Conservation (phyloP, 108 stramenopile genomes). For the Craspedostauros australis region DNA sequence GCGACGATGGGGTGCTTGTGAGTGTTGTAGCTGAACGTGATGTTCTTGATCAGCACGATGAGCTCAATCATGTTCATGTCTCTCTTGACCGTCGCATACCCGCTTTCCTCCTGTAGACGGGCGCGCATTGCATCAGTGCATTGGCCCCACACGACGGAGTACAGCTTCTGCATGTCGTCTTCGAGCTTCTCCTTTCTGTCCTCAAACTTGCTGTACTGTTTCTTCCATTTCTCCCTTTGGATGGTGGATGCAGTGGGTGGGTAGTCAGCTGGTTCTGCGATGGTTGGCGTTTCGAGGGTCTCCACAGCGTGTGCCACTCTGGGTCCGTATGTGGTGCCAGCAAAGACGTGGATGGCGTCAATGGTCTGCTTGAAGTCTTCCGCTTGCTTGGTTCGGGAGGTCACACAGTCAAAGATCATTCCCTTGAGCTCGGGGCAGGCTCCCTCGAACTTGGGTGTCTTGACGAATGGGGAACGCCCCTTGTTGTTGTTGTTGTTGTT, state of each 20-base stretch:
- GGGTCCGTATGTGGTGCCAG: conserved; percentile 1
- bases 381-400: not conserved
- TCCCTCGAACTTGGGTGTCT: conserved; percentile 5
- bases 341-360: not conserved
- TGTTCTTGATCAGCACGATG: conserved; percentile 3
- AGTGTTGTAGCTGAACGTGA: not conserved
- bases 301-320: not conserved
- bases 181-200: no score
- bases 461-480: no score
- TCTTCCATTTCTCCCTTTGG: not conserved
- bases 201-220: no score
- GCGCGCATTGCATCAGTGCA: conserved; percentile 8
- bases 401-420: not conserved
- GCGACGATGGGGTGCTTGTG: not conserved
- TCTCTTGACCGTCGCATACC: not conserved
- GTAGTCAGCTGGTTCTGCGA: not conserved
- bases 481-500: no score
- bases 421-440: not conserved
- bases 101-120: not conserved
- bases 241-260: not conserved
- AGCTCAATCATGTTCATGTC: conserved; percentile 5
- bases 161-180: no score
- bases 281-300: not conserved
- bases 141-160: conserved; percentile 7
- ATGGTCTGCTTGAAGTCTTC: not conserved